phyloP scores from a whole-genome alignment of 768 basidiomycete species.

The Gloeophyllum trabeum region DNA sequence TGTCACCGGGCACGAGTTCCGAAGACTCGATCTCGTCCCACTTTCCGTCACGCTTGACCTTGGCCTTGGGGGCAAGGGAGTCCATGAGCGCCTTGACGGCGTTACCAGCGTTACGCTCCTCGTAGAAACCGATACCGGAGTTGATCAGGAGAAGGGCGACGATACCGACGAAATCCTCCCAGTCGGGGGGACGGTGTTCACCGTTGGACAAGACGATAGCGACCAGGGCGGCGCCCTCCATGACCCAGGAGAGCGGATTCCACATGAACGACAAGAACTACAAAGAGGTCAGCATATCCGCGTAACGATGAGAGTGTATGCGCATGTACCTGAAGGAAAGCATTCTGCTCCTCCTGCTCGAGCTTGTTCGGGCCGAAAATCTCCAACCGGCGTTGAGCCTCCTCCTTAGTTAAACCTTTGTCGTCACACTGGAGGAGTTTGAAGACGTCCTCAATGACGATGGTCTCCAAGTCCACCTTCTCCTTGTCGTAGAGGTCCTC shows the following conservation, averaged over 20 bases:
- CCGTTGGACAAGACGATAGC: conserved; percentile 97
- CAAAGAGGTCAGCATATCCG: neutral
- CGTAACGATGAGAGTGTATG: conserved; percentile 1
- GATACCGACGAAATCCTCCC: conserved; percentile 98
- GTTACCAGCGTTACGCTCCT: conserved; percentile 94
- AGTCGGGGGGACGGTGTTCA: conserved; percentile 76
- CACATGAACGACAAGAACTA: conserved; percentile 97
- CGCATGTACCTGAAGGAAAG: conserved; percentile 67
- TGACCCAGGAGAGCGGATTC: conserved; percentile 99
- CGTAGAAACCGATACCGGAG: conserved; percentile 96
- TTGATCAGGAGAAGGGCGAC: conserved; percentile 85
- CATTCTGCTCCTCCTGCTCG: conserved; percentile 82
- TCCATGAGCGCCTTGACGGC: conserved; percentile 99
- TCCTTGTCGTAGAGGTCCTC: conserved; percentile 97
- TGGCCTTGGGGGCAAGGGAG: conserved; percentile 95
- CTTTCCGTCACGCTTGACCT: conserved; percentile 73
- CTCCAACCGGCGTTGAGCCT: conserved; percentile 75
- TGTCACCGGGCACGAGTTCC: conserved; percentile 87
- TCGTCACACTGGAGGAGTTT: conserved; percentile 88
- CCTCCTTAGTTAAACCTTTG: conserved; percentile 62
- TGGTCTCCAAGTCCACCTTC: conserved; percentile 97
- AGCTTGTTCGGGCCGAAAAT: conserved; percentile 96
- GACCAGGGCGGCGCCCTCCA: conserved; percentile 93
- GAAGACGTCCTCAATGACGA: conserved; percentile 95
- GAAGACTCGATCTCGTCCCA: conserved; percentile 92